Evolutionary conservation across 73 alveolate genomes (phyloP), one percentile per base, ranked within the genome.

Genomic region (Effrenium voratum): DNA sequence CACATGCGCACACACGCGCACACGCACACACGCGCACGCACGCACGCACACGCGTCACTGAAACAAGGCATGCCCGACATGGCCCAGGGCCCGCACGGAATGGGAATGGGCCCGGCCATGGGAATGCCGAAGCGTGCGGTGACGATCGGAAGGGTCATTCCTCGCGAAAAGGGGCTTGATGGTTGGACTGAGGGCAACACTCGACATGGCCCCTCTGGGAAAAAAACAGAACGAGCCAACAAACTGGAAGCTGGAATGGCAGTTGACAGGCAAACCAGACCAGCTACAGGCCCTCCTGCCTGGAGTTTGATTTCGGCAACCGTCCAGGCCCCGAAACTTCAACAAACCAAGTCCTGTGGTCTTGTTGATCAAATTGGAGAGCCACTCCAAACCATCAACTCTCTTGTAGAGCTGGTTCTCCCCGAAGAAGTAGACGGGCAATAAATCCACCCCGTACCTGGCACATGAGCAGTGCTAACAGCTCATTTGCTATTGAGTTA

Each of bases 291-390:
- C n/a, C n/a, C n/a, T n/a, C n/a, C n/a, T n/a, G n/a, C n/a, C n/a
- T n/a, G n/a, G n/a, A n/a, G n/a, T n/a, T n/a, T n/a, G n/a, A n/a
- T n/a, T n/a, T n/a, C n/a, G n/a, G n/a, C n/a, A n/a, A n/a, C n/a
- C n/a, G n/a, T n/a, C n/a, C n/a, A n/a, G n/a, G n/a, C n/a, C n/a
- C n/a, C n/a, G n/a, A n/a, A n/a, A n/a, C n/a, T n/a, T n/a, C n/a
- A n/a, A n/a, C n/a, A n/a, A n/a, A n/a, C n/a, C n/a, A n/a, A 19
- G 79, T 66, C 79, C 79, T 66, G 79, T 66, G 16, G 79, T 66
- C 40, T 66, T 66, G 79, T 66, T 66, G 40, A 66, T n/a, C 40
- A 66, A 40, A 16, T 66, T 66, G 79, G 79, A 66, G 8, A 66
- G 34, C 79, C 79, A 66, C 79, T 66, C 79, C 16, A 66, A n/a